These are phyloP conservation scores for Clavispora fructus DNA, from an alignment of 805 yeast species.

Conservation along the genomic window DNA sequence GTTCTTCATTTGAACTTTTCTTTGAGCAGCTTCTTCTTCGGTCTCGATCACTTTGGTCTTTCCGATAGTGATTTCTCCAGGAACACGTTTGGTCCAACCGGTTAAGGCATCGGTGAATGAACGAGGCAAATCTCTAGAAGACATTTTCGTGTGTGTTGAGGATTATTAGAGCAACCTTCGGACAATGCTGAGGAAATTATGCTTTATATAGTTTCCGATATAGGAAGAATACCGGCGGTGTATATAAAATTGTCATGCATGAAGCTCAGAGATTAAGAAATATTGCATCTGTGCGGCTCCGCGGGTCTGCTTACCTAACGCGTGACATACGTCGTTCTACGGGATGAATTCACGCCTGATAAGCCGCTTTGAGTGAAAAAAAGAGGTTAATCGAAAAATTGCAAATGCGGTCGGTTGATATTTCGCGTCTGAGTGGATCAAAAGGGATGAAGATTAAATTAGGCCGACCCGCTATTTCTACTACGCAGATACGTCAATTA, in stretches of 20 bases:
- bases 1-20: constrained; percentile 19
- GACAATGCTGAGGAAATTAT: not conserved
- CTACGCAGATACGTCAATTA: no score
- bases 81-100: constrained; percentile 11
- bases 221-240: not conserved
- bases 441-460: no score
- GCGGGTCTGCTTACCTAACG: not conserved
- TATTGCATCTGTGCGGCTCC: not conserved
- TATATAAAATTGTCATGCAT: not conserved
- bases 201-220: not conserved
- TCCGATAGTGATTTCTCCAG: constrained; percentile 8
- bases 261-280: not conserved
- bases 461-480: no score
- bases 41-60: constrained; percentile 4
- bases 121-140: constrained; percentile 17
- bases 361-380: not conserved
- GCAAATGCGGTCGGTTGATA: no score
- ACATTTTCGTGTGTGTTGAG: constrained; percentile 7
- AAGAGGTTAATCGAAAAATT: no score
- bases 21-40: constrained; percentile 9
- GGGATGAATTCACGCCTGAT: not conserved
- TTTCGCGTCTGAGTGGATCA: no score
- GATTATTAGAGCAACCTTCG: not conserved
- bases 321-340: not conserved
- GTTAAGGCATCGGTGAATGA: constrained; percentile 9